phyloP scores from a whole-genome alignment of 2,329 filamentous ascomycete species.

The Arthrobotrys sinensis region DNA sequence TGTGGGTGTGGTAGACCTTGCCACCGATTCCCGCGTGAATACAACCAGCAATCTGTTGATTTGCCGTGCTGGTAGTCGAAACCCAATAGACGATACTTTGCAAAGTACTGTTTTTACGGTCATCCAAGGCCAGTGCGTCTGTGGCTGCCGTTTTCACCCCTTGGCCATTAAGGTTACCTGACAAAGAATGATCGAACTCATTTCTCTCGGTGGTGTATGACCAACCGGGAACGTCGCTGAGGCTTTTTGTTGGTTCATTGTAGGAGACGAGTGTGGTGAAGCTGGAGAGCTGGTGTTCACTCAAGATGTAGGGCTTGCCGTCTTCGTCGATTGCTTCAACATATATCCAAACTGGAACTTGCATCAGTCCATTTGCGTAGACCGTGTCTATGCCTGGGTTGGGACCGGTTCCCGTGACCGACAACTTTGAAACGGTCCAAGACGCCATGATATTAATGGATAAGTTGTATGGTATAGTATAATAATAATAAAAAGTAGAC shows the following conservation, averaged over 20 bases:
- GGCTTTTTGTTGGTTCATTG: not conserved
- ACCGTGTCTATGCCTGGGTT: not conserved
- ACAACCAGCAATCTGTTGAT: not conserved
- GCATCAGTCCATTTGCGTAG: conserved; percentile 2
- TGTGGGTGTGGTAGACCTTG: not conserved
- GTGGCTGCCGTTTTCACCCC: not conserved
- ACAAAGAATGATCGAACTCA: not conserved
- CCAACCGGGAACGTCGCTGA: not conserved
- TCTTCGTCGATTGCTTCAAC: not conserved
- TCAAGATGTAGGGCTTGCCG: not conserved
- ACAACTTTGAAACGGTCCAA: not conserved
- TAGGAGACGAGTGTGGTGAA: not conserved
- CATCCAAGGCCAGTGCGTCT: not conserved
- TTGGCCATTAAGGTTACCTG: not conserved
- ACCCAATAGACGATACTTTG: not conserved
- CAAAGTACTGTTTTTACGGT: not conserved
- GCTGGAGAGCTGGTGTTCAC: not conserved
- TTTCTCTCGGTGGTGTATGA: not conserved
- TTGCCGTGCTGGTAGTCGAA: not conserved
- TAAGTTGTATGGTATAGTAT: too few species aligned
- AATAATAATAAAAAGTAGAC: not conserved
- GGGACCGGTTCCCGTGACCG: not conserved
- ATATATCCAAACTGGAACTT: not conserved
- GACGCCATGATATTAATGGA: not conserved
- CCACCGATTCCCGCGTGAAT: not conserved